These are phyloP conservation scores for Sapria himalayana DNA, from an alignment of 345 rosid species.

Conservation along the genomic window DNA sequence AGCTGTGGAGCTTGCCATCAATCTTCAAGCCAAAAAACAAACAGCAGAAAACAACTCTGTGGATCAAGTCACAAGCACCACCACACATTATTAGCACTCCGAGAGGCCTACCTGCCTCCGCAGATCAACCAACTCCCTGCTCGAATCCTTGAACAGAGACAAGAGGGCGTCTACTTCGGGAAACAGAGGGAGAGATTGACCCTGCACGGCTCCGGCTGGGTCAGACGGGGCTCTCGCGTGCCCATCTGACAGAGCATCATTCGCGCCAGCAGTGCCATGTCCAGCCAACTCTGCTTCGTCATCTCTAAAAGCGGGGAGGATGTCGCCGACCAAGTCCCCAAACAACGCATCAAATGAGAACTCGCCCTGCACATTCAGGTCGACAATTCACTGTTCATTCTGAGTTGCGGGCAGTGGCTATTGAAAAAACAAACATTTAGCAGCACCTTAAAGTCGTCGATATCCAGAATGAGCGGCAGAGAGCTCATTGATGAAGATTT, in stretches of 20 bases:
- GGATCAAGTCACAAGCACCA: too few relatives aligned
- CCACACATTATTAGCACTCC: not conserved
- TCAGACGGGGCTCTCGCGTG: slow-evolving; percentile 38
- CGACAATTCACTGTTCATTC: not conserved
- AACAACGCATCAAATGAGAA: slow-evolving; percentile 92
- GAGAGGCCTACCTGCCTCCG: slow-evolving; percentile 42
- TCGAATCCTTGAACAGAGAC: slow-evolving; percentile 73
- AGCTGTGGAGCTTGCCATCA: slow-evolving; percentile 67
- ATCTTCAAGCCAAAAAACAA: slow-evolving; percentile 26
- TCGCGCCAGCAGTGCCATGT: slow-evolving; percentile 31
- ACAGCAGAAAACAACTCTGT: slow-evolving; percentile 5
- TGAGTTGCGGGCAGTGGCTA: not conserved
- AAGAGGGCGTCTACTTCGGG: slow-evolving; percentile 87
- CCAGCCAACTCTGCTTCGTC: slow-evolving; percentile 55
- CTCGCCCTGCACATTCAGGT: slow-evolving; percentile 44
- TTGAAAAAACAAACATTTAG: too few relatives aligned
- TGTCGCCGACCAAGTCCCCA: slow-evolving; percentile 71
- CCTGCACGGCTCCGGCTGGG: slow-evolving; percentile 29
- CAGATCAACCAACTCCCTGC: slow-evolving; percentile 75
- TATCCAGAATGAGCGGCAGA: slow-evolving; percentile 59
- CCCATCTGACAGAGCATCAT: slow-evolving; percentile 53
- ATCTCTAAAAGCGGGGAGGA: slow-evolving; percentile 64
- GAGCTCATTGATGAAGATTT: slow-evolving; percentile 41
- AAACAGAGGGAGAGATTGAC: slow-evolving; percentile 45
- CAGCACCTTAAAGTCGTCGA: slow-evolving; percentile 83